Evolutionary conservation across 2,329 filamentous ascomycete genomes (phyloP).

Genomic region (Rhynchosporium graminicola): DNA sequence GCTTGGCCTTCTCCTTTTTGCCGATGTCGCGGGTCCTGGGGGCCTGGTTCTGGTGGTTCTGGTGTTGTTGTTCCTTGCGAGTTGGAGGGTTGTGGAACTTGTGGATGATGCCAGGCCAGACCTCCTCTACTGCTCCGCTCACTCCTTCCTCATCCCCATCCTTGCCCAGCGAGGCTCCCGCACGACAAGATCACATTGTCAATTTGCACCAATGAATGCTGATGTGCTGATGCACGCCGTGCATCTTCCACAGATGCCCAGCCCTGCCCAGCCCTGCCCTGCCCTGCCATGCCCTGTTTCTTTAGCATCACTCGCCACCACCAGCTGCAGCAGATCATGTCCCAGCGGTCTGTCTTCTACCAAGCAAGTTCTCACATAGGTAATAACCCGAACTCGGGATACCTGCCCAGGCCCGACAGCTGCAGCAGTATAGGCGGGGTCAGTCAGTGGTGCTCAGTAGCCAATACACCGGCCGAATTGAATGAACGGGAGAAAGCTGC

Average conservation of each 20-base stretch:
- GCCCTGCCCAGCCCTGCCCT: neutral
- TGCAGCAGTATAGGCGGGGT: conserved; percentile 5
- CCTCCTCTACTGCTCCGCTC: neutral
- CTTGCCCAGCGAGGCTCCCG: neutral
- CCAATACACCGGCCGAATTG: neutral
- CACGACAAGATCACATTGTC: neutral
- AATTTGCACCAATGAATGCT: conserved; percentile 7
- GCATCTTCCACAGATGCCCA: conserved; percentile 5
- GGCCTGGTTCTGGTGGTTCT: neutral
- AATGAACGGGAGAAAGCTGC: neutral
- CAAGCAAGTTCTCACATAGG: neutral
- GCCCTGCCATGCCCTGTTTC: conserved; percentile 4
- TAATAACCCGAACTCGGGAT: conserved; percentile 7
- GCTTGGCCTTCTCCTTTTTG: neutral
- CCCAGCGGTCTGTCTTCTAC: neutral
- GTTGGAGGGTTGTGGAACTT: neutral
- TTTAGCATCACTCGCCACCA: conserved; percentile 6
- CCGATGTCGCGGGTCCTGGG: neutral
- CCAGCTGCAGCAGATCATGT: conserved; percentile 8
- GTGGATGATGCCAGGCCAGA: conserved; percentile 1
- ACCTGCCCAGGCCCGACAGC: conserved; percentile 9
- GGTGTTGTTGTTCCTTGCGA: neutral
- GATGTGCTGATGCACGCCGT: neutral
- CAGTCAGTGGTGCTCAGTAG: neutral
- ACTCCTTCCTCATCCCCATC: neutral